A percentile compares a stretch with the other conserved stretches of the same genome.
Conservation (phyloP, 257 asterid species). For the Hygrophila difformis region DNA sequence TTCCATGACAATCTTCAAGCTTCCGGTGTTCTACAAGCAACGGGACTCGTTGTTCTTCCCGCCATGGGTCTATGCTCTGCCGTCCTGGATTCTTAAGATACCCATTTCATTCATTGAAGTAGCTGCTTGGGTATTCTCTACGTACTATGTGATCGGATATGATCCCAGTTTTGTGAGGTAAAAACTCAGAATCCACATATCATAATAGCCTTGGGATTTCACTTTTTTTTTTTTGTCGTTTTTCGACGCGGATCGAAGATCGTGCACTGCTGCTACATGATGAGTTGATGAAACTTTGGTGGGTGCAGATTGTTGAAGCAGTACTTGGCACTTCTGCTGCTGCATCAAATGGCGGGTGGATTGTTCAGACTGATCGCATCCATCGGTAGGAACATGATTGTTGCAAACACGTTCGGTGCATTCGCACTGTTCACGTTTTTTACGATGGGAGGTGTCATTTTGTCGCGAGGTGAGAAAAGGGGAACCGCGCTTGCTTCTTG, state of each 20-base stretch:
- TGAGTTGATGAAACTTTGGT: background rate
- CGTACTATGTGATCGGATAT: conserved; percentile 39
- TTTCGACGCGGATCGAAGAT: too few species aligned
- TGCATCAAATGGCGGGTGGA: conserved; percentile 35
- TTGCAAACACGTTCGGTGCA: conserved; percentile 42
- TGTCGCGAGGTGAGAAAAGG: conserved; percentile 40
- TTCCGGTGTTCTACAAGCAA: conserved; percentile 48
- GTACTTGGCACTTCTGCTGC: conserved; percentile 28
- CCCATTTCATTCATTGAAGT: conserved; percentile 33
- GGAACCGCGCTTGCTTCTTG: background rate
- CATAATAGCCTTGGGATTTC: too few species aligned
- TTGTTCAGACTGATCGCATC: conserved; percentile 44
- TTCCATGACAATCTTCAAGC: conserved; percentile 28
- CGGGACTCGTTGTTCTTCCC: conserved; percentile 38
- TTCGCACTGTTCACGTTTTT: conserved; percentile 23
- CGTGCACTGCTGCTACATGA: background rate
- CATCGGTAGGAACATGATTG: conserved; percentile 36
- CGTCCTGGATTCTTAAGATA: conserved; percentile 28
- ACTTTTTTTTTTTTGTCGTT: too few species aligned
- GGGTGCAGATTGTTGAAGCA: conserved; percentile 45
- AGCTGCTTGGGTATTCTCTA: conserved; percentile 24
- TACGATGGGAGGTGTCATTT: conserved; percentile 36
- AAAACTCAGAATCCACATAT: too few species aligned
- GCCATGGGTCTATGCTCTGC: conserved; percentile 39
- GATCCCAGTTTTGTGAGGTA: conserved; percentile 37